phyloP scores from a whole-genome alignment of 371 early-diverging fungal species.

The Syncephalis fuscata region DNA sequence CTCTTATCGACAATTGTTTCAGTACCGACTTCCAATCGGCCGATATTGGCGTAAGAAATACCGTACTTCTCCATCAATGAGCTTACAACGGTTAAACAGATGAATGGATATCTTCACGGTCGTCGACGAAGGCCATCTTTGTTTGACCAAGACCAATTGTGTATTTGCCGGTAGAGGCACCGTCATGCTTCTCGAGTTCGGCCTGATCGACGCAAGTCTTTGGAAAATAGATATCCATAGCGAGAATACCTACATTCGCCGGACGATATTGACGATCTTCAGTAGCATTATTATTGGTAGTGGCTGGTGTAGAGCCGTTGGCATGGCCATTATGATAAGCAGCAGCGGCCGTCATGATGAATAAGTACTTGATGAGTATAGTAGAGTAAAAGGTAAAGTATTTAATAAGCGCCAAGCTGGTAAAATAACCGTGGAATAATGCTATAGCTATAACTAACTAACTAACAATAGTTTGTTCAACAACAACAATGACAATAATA shows the following conservation, averaged over 20 bases:
- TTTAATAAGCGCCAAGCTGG: too few relatives aligned
- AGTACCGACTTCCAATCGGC: slow-evolving; percentile 95
- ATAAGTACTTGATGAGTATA: too few relatives aligned
- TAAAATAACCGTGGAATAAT: too few relatives aligned
- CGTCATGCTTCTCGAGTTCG: slow-evolving; percentile 79
- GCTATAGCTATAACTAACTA: too few relatives aligned
- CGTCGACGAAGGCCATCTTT: slow-evolving; percentile 90
- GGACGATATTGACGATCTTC: too few relatives aligned
- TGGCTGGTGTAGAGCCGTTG: too few relatives aligned
- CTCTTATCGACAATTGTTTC: slow-evolving; percentile 97
- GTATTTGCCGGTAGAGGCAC: slow-evolving; percentile 91
- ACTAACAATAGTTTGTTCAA: too few relatives aligned
- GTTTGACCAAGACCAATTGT: slow-evolving; percentile 94
- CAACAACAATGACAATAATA: too few relatives aligned
- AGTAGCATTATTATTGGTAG: too few relatives aligned
- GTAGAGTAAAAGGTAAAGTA: too few relatives aligned
- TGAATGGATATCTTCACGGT: slow-evolving; percentile 46
- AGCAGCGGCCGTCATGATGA: too few relatives aligned
- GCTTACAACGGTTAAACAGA: slow-evolving; percentile 32
- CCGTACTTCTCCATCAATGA: slow-evolving; percentile 83
- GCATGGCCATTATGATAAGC: too few relatives aligned
- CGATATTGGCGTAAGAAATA: slow-evolving; percentile 69
- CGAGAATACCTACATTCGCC: slow-evolving; percentile 74
- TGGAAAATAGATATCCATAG: slow-evolving; percentile 91
- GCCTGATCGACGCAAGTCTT: slow-evolving; percentile 71